Evolutionary conservation across 1,284 basidiomycete genomes (phyloP), one percentile per base, ranked within the genome.

Genomic region (Sanghuangporus sanghuang): DNA sequence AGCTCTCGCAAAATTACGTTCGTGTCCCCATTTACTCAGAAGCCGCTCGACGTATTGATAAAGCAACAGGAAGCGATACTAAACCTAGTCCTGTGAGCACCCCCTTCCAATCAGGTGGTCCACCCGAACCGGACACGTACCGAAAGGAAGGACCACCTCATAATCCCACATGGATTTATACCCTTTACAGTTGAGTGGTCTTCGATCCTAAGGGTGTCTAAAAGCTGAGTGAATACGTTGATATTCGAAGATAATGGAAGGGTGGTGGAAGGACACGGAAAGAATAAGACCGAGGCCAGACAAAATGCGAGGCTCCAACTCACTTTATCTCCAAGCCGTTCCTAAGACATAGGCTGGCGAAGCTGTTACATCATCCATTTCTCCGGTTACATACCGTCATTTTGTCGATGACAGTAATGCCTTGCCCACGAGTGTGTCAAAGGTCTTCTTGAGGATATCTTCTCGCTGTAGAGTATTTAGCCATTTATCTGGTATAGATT

Each of bases 401-500:
- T 44, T 44, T n/a, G 35, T n/a, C 12, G 23, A 16, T 49, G 6
- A 23, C 32, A 16, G 32, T 54, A 61, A 11, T 8, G 61, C 55
- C 16, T 40, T 63, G 7, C 56, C 40, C 27, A 61, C 58, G 18
- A 64, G 63, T n/a, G 48, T 59, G 21, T 49, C 63, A 39, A 64
- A 64, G 6, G 54, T 58, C 12, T 42, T 46, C 21, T 54, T 38
- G 14, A 64, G 52, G 7, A 60, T 23, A 12, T 64, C 63, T 44
- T 42, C 44, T 36, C 48, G 32, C 40, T 64, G 63, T 42, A 64
- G 48, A 14, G 21, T 35, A 16, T 44, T 32, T 3, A 55, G 57
- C 63, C 63, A 60, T 23, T 40, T 49, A 8, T 38, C 49, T 9
- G 63, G 63, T 38, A 64, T 64, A 6, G 52, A 48, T 36, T 64